A percentile compares a stretch with the other conserved stretches of the same genome.
Conservation (phyloP, 805 yeast genomes). For the Ogataea sp. region DNA sequence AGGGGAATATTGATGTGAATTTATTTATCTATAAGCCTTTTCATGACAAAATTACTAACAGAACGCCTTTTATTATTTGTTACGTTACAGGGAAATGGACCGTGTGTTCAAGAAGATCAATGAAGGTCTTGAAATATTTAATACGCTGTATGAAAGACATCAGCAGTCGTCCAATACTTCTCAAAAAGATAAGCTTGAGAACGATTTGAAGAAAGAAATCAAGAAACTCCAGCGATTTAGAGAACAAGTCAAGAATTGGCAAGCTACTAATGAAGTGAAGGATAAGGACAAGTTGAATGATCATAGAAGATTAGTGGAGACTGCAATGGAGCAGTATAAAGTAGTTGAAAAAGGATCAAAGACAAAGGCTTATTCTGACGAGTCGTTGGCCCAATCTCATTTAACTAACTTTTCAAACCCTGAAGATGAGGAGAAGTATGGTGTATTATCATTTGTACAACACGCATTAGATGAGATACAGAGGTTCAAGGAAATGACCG, state of each 20-base stretch:
- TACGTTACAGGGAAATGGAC: slow-evolving; percentile 43
- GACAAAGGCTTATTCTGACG: slow-evolving; percentile 51
- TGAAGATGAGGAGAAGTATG: slow-evolving; percentile 68
- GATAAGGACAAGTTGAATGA: slow-evolving; percentile 37
- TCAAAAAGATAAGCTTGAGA: slow-evolving; percentile 50
- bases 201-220: slow-evolving; percentile 51
- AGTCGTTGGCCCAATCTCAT: slow-evolving; percentile 30
- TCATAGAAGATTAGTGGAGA: slow-evolving; percentile 30
- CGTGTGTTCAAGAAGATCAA: slow-evolving; percentile 52
- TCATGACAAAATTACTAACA: neutral
- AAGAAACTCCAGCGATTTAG: slow-evolving; percentile 51
- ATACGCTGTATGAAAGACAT: slow-evolving; percentile 48
- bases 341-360: slow-evolving; percentile 49
- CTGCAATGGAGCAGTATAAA: slow-evolving; percentile 55
- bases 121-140: slow-evolving; percentile 49
- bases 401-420: slow-evolving; percentile 38
- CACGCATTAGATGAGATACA: slow-evolving; percentile 69
- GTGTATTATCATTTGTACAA: slow-evolving; percentile 62
- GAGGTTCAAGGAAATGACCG: slow-evolving; percentile 71
- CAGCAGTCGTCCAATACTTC: slow-evolving; percentile 39
- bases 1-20: too few species aligned
- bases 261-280: slow-evolving; percentile 45
- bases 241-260: slow-evolving; percentile 55
- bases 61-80: neutral
- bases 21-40: neutral